These are phyloP conservation scores for Populus alba DNA, from an alignment of 345 rosid species.

Conservation along the genomic window DNA sequence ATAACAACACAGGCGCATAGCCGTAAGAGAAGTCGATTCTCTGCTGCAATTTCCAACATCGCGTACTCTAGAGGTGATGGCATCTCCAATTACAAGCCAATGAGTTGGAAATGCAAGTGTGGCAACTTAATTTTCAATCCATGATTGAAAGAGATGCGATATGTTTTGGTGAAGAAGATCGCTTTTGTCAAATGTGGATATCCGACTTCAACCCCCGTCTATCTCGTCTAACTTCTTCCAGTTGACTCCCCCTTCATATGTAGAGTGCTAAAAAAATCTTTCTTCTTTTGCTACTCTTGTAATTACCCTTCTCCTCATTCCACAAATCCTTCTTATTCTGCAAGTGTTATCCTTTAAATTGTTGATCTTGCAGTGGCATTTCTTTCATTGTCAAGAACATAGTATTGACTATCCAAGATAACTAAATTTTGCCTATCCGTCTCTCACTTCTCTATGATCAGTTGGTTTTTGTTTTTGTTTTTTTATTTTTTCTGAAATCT, in stretches of 20 bases:
- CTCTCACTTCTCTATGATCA: too few relatives aligned
- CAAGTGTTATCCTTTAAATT: too few relatives aligned
- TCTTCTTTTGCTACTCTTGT: neutral
- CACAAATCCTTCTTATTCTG: neutral
- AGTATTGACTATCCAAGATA: too few relatives aligned
- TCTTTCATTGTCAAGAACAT: too few relatives aligned
- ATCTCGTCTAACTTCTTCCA: too few relatives aligned
- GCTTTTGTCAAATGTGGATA: conserved; percentile 3
- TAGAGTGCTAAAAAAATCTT: neutral
- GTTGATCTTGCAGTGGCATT: too few relatives aligned
- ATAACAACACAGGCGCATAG: conserved; percentile 27
- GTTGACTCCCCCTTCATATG: too few relatives aligned
- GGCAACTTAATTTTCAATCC: conserved; percentile 56
- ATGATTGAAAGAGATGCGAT: conserved; percentile 14
- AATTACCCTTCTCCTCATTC: neutral
- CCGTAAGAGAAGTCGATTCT: conserved; percentile 15
- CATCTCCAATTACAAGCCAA: conserved; percentile 66
- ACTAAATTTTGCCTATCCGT: too few relatives aligned
- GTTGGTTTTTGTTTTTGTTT: too few relatives aligned
- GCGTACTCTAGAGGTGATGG: conserved; percentile 49
- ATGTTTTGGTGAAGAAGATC: neutral
- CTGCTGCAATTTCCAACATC: conserved; percentile 19
- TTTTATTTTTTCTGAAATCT: too few relatives aligned
- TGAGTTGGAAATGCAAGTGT: conserved; percentile 77
- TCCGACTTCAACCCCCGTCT: neutral